Percentiles rank a stretch among this genome's conserved stretches.
Evolutionary conservation across 148 eudicot species (phyloP).

Genomic region (Chenopodium quinoa): DNA sequence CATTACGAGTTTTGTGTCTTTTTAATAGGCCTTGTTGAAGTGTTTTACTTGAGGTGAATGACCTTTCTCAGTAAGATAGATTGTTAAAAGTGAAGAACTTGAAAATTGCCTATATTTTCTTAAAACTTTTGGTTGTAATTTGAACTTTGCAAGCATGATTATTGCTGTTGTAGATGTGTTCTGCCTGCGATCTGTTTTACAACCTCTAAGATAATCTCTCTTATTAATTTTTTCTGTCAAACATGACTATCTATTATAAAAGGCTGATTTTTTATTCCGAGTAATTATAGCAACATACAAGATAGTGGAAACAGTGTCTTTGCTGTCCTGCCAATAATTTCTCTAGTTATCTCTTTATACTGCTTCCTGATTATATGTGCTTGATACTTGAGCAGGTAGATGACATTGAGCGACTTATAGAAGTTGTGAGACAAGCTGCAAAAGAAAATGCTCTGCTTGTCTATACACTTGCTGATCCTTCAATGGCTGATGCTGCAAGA

Average conservation of each 20-base stretch:
- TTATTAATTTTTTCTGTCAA: no score
- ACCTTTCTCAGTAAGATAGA: background rate
- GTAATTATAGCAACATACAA: background rate
- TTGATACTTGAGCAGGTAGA: slow-evolving; percentile 48
- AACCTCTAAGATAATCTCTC: background rate
- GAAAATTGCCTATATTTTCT: no score
- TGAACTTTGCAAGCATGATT: background rate
- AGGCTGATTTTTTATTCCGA: background rate
- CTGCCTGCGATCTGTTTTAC: background rate
- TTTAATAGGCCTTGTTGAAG: background rate
- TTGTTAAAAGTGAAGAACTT: background rate
- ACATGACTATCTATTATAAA: no score
- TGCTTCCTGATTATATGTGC: slow-evolving; percentile 11
- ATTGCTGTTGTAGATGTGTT: background rate
- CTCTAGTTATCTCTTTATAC: no score
- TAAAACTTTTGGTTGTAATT: background rate
- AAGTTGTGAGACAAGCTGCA: slow-evolving; percentile 79
- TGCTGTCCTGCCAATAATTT: background rate
- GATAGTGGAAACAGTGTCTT: no score
- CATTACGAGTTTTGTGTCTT: background rate
- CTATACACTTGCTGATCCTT: slow-evolving; percentile 87
- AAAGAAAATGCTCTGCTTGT: slow-evolving; percentile 76
- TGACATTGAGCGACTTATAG: slow-evolving; percentile 66
- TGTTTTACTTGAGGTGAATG: background rate
- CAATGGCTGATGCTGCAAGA: slow-evolving; percentile 69